phyloP scores from a whole-genome alignment of 352 stramenopile genomes.

The Globisporangium cylindrosporum region DNA sequence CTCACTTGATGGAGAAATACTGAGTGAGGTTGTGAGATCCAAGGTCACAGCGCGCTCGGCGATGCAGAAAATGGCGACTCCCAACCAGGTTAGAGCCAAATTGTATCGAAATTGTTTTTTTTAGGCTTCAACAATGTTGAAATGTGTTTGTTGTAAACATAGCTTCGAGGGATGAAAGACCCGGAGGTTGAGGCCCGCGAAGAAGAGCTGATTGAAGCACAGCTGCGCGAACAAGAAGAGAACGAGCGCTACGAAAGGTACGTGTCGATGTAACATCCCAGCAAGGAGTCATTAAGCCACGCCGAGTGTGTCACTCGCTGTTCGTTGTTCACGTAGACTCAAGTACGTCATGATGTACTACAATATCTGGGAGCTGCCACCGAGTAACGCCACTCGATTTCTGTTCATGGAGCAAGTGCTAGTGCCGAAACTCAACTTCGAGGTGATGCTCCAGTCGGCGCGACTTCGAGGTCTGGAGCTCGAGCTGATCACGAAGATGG shows the following conservation, averaged over 20 bases:
- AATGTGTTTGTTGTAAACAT: not conserved
- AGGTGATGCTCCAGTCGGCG: conserved; percentile 62
- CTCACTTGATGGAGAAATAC: not conserved
- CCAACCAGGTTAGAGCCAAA: conserved; percentile 24
- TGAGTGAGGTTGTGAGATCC: conserved; percentile 4
- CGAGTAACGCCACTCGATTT: conserved; percentile 68
- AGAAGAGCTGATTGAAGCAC: conserved; percentile 41
- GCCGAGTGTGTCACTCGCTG: not conserved
- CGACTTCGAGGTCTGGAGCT: conserved; percentile 70
- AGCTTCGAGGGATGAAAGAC: conserved; percentile 43
- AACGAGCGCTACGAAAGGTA: conserved; percentile 54
- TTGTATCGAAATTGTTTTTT: not conserved
- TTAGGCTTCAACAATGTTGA: not conserved
- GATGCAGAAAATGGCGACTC: conserved; percentile 49
- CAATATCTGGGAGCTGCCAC: conserved; percentile 81
- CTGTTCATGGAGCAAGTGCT: conserved; percentile 88
- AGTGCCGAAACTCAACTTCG: conserved; percentile 68
- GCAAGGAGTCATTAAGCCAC: not conserved
- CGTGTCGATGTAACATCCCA: too few species aligned
- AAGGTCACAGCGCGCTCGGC: conserved; percentile 53
- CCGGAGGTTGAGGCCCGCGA: conserved; percentile 41
- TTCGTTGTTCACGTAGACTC: conserved; percentile 23
- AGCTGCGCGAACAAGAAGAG: conserved; percentile 53
- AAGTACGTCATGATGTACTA: conserved; percentile 84
- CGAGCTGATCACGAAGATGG: conserved; percentile 83